Percentiles rank a stretch among this genome's conserved stretches.
Evolutionary conservation across 345 rosid species (phyloP).

Genomic region (Rhizophora apiculata): DNA sequence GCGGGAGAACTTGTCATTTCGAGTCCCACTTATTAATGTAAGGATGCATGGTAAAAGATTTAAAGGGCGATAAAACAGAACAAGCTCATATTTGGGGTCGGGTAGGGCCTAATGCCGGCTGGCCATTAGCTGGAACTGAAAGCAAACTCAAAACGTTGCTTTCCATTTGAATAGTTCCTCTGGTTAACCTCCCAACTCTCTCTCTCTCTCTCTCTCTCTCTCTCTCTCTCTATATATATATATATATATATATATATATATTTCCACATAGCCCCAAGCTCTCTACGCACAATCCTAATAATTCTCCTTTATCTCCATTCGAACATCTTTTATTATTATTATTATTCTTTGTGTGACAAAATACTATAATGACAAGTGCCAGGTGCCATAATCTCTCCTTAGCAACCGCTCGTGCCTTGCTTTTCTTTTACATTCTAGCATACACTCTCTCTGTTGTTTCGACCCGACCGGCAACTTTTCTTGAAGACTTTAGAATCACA

Average conservation of each 20-base stretch:
- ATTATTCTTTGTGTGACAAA: background rate
- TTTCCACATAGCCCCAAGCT: conserved; percentile 3
- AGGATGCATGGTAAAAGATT: too few relatives aligned
- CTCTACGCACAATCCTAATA: conserved; percentile 18
- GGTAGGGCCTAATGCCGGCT: conserved; percentile 62
- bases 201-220: too few relatives aligned
- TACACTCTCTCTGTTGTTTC: conserved; percentile 22
- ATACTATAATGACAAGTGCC: conserved; percentile 13
- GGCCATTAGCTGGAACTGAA: conserved; percentile 75
- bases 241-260: conserved; percentile 1
- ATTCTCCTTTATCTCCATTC: background rate
- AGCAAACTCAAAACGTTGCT: conserved; percentile 34
- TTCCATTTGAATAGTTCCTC: conserved; percentile 30
- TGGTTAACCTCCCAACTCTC: conserved; percentile 8
- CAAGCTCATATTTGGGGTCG: background rate
- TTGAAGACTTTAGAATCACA: conserved; percentile 58
- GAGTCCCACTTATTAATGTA: too few relatives aligned
- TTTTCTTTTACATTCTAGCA: conserved; percentile 28
- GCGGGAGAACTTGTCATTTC: too few relatives aligned
- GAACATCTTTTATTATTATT: background rate
- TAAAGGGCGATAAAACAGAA: background rate
- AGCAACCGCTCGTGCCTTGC: conserved; percentile 3
- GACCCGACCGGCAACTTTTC: conserved; percentile 59
- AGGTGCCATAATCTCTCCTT: background rate
- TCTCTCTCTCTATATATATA: too few relatives aligned